A percentile compares a stretch with the other conserved stretches of the same genome.
Conservation (phyloP, 805 yeast genomes). For the Ogataea polymorpha region DNA sequence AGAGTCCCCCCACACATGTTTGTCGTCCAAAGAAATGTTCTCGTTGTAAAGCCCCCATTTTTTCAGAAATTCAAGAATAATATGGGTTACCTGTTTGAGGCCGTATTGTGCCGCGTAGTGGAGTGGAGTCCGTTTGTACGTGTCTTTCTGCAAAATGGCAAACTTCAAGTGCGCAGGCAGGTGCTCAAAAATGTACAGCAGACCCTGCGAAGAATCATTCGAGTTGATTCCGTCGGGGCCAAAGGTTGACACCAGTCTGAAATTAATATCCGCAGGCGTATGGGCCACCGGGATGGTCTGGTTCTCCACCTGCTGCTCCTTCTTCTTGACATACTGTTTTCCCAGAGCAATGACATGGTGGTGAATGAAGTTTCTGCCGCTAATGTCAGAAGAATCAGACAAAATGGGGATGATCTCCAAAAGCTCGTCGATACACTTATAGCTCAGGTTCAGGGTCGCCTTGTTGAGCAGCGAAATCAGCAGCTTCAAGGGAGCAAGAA, state of each 20-base stretch:
- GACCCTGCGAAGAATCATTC: conserved; percentile 55
- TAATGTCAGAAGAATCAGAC: conserved; percentile 67
- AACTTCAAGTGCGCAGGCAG: conserved; percentile 53
- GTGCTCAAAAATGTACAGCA: conserved; percentile 54
- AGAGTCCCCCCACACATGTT: conserved; percentile 65
- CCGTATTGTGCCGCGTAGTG: conserved; percentile 92
- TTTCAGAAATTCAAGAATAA: conserved; percentile 53
- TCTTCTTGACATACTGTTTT: conserved; percentile 45
- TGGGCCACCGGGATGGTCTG: conserved; percentile 29
- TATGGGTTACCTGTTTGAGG: conserved; percentile 55
- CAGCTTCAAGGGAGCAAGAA: conserved; percentile 51
- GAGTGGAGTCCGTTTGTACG: conserved; percentile 76
- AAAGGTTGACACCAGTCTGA: conserved; percentile 49
- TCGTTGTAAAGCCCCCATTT: conserved; percentile 59
- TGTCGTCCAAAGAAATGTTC: conserved; percentile 52
- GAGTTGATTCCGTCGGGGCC: conserved; percentile 65
- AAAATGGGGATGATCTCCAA: conserved; percentile 49
- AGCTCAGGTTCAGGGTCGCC: conserved; percentile 55
- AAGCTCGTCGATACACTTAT: conserved; percentile 54
- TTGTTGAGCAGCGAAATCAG: conserved; percentile 62
- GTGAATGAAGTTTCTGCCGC: conserved; percentile 82
- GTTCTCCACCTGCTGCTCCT: conserved; percentile 18
- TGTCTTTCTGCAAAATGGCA: conserved; percentile 65
- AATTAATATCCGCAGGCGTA: conserved; percentile 49
- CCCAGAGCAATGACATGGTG: conserved; percentile 79